Conservation (phyloP, 306 rosid genomes). For the Amphicarpaea edgeworthii region DNA sequence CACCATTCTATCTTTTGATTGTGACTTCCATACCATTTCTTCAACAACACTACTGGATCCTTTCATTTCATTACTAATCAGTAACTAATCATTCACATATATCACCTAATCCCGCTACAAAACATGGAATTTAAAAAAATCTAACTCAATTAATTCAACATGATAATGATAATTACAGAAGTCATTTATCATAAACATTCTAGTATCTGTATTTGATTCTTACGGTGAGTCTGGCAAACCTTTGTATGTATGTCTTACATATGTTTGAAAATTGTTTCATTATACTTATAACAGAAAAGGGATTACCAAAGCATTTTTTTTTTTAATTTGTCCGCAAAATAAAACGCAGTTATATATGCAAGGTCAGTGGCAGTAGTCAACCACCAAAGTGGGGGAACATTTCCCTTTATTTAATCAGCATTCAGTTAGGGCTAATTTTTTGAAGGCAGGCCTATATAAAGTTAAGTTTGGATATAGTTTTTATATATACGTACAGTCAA, state of each 20-base stretch:
- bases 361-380: neutral
- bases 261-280: neutral
- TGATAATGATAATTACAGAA: too few species aligned
- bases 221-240: neutral
- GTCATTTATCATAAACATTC: too few species aligned
- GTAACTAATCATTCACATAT: too few species aligned
- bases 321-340: slow-evolving; percentile 12
- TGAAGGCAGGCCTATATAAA: neutral
- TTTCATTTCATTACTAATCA: too few species aligned
- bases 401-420: slow-evolving; percentile 20
- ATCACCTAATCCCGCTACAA: too few species aligned
- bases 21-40: too few species aligned
- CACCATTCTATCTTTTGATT: neutral
- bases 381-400: neutral
- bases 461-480: slow-evolving; percentile 10
- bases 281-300: slow-evolving; percentile 32
- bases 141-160: too few species aligned
- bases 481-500: slow-evolving; percentile 13
- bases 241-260: slow-evolving; percentile 9
- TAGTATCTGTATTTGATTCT: too few species aligned
- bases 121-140: too few species aligned
- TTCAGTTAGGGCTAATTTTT: slow-evolving; percentile 22
- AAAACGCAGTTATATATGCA: slow-evolving; percentile 22
- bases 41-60: too few species aligned
- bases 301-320: neutral